phyloP scores from a whole-genome alignment of 441 rosid species.

The Rhodomyrtus psidioides region DNA sequence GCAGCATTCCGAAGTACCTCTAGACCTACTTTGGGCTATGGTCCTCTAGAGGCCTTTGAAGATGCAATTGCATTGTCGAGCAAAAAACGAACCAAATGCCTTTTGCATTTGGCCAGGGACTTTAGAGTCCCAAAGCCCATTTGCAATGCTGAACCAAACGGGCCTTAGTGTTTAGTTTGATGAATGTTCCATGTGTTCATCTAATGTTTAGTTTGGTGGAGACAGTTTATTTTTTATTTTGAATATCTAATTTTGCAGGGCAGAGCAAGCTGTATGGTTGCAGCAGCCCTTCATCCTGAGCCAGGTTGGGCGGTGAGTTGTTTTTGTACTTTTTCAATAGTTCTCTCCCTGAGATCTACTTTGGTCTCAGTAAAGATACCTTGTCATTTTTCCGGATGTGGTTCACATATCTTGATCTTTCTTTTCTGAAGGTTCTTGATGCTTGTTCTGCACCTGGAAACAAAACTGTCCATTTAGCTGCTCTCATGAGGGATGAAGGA shows the following conservation, averaged over 20 bases:
- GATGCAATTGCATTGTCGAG: no score
- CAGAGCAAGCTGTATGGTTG: conserved; percentile 94
- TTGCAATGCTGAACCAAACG: no score
- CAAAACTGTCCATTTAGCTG: conserved; percentile 92
- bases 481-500: conserved; percentile 82
- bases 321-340: not conserved
- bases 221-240: not conserved
- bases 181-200: not conserved
- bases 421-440: conserved; percentile 59
- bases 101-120: no score
- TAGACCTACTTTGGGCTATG: no score
- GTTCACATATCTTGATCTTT: not conserved
- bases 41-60: no score
- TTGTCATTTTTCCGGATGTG: not conserved
- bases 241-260: conserved; percentile 37
- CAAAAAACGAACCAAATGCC: no score
- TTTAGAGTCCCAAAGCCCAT: no score
- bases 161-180: not conserved
- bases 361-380: no score
- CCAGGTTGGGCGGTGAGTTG: conserved; percentile 72
- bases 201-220: not conserved
- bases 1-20: no score
- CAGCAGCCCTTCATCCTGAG: conserved; percentile 66
- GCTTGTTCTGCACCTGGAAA: conserved; percentile 98
- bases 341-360: not conserved